These are phyloP conservation scores for Endotrypanum monterogeii DNA, from an alignment of 208 protist species.

Conservation along the genomic window DNA sequence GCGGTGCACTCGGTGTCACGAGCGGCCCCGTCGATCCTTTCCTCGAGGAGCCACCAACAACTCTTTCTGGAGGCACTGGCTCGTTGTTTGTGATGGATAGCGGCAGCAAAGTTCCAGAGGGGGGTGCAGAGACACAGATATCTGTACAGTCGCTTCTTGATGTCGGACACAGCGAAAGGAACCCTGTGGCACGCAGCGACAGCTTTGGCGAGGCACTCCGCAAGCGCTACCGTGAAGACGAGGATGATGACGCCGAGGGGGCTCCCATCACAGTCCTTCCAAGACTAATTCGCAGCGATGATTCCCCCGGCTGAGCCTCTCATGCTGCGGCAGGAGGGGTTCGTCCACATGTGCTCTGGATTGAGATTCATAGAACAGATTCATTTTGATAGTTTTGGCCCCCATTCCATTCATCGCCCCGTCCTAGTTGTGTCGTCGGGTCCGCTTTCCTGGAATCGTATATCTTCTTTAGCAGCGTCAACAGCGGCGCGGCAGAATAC, in stretches of 20 bases:
- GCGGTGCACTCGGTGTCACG: neutral
- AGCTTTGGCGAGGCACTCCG: conserved; percentile 74
- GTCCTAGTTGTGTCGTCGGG: neutral
- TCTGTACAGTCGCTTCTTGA: conserved; percentile 65
- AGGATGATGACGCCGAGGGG: conserved; percentile 40
- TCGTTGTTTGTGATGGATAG: neutral
- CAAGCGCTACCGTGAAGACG: conserved; percentile 82
- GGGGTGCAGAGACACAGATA: conserved; percentile 7
- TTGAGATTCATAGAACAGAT: neutral
- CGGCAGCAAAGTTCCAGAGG: neutral
- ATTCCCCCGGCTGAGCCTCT: neutral
- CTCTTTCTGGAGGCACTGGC: neutral
- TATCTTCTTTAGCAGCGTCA: neutral
- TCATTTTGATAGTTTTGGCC: neutral
- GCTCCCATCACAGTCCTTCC: conserved; percentile 12
- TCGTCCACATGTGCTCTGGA: too few species aligned
- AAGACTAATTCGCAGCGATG: conserved; percentile 11
- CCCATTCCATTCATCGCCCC: neutral
- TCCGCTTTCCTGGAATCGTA: neutral
- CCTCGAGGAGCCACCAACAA: neutral
- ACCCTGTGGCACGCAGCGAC: conserved; percentile 37
- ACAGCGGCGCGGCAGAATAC: too few species aligned
- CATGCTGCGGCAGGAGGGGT: neutral
- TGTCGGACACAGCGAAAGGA: conserved; percentile 36
- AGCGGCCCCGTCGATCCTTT: conserved; percentile 36